These are phyloP conservation scores for Passalora sequoiae DNA, from an alignment of 2,329 filamentous ascomycete species.

Conservation along the genomic window DNA sequence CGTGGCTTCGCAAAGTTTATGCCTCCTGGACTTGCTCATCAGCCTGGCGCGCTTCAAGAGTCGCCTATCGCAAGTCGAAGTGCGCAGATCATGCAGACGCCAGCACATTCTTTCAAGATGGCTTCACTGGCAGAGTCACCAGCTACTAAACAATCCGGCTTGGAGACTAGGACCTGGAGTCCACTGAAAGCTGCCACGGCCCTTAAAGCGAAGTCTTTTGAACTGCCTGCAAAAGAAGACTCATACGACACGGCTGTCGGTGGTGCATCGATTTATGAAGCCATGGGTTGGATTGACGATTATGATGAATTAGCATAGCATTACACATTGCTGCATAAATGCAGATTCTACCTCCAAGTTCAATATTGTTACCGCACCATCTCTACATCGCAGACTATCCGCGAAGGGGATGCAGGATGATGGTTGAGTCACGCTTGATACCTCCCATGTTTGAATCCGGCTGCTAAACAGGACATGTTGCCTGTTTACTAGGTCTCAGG, in stretches of 20 bases:
- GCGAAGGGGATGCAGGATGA: no score
- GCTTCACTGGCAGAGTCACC: slow-evolving; percentile 17
- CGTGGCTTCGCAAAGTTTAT: slow-evolving; percentile 35
- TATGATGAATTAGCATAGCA: slow-evolving; percentile 34
- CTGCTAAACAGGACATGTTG: no score
- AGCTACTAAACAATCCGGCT: background rate
- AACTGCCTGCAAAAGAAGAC: background rate
- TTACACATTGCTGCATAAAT: slow-evolving; percentile 4
- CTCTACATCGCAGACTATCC: no score
- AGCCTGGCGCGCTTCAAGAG: slow-evolving; percentile 23
- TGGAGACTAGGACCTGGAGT: slow-evolving; percentile 7
- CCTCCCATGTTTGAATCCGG: no score
- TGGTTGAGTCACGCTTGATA: no score
- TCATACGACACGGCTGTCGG: background rate
- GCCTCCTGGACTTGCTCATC: slow-evolving; percentile 17
- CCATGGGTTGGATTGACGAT: slow-evolving; percentile 46
- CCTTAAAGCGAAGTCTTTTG: background rate
- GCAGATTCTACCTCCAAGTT: no score
- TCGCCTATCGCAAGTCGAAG: slow-evolving; percentile 21
- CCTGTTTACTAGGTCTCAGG: no score
- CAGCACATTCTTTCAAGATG: slow-evolving; percentile 17
- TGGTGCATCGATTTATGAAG: slow-evolving; percentile 36
- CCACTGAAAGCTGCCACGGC: slow-evolving; percentile 1
- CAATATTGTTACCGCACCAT: no score
- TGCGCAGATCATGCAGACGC: slow-evolving; percentile 14